Base-by-base conservation (phyloP, 495 filamentous ascomycete species). In the Mytilinidion resinicola region DNA sequence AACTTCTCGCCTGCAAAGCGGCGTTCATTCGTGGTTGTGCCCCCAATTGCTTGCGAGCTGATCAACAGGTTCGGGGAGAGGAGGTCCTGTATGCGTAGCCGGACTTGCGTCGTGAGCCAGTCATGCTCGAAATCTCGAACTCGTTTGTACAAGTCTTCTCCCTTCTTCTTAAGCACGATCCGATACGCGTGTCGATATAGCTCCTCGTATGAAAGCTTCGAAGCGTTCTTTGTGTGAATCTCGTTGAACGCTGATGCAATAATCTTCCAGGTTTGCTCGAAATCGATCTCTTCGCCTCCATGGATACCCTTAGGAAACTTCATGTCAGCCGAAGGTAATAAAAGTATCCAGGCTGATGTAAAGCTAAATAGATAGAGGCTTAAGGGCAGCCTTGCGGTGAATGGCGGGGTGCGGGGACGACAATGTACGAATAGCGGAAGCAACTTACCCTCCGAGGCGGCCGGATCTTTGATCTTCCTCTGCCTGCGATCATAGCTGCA, bases 161-260 rank as follows among this genome's bases (percentile, higher is more conserved):
- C 92, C 60, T 88, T 83, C 73, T 88, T 90, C 70, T 86, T 86
- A 51, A 96, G 73, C 0, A 96, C 91, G n/a, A 97, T 86, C 71
- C 89, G 88, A 72, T 99, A 99, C n/a, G 89, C 89, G 49, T 88
- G 89, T 38, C 95, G 89, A 73, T 99, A 99, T 0, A 97, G 82
- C 57, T 92, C 86, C 73, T 99, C 95, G 73, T 96, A 99, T 1
- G 92, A 96, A 3, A 99, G 80, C 3, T 78, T 72, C 10, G 91
- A 95, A 53, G 90, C 90, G 70, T 96, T 91, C 70, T 95, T 92
- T 15, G 81, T 89, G 71, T 97, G 90, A 39, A 99, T 97, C 66
- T 95, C 87, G 51, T 70, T 77, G 21, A 97, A 77, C 9, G 93
- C 89, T 4, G 82, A 76, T 0, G 82, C 76, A 1, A 99, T 79